These are phyloP conservation scores for Cantharellus anzutake DNA, from an alignment of 768 basidiomycete species.

Conservation along the genomic window DNA sequence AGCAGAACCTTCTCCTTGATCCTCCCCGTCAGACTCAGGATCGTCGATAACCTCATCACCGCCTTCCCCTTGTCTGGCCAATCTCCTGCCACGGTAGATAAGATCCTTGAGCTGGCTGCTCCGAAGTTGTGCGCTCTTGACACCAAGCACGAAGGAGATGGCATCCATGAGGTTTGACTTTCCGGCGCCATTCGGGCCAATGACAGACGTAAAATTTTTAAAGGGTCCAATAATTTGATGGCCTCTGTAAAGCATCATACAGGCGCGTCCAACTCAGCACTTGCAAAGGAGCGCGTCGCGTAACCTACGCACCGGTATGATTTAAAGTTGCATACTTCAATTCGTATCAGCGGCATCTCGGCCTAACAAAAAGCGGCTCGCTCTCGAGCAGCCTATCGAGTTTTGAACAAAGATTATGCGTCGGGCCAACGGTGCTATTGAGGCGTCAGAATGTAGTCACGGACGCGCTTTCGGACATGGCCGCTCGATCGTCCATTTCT, in stretches of 20 bases:
- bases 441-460: no score
- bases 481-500: no score
- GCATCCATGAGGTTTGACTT: constrained; percentile 99
- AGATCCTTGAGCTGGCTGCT: constrained; percentile 90
- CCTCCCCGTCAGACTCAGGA: constrained; percentile 8
- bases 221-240: constrained; percentile 83
- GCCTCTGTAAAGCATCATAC: constrained; percentile 24
- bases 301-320: constrained; percentile 47
- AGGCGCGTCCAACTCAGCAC: neutral
- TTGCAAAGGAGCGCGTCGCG: neutral
- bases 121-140: constrained; percentile 82
- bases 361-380: no score
- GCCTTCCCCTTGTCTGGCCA: constrained; percentile 31
- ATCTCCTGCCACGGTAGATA: constrained; percentile 72
- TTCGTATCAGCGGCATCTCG: constrained; percentile 58
- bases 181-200: constrained; percentile 97
- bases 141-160: constrained; percentile 94
- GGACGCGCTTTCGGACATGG: no score
- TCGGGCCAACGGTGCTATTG: no score
- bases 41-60: constrained; percentile 26
- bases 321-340: constrained; percentile 94
- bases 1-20: constrained; percentile 62
- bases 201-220: constrained; percentile 84
- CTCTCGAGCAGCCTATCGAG: no score
- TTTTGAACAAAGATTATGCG: no score